Base-by-base conservation (phyloP, 2,329 filamentous ascomycete genomes). In the Colletotrichum sp. region DNA sequence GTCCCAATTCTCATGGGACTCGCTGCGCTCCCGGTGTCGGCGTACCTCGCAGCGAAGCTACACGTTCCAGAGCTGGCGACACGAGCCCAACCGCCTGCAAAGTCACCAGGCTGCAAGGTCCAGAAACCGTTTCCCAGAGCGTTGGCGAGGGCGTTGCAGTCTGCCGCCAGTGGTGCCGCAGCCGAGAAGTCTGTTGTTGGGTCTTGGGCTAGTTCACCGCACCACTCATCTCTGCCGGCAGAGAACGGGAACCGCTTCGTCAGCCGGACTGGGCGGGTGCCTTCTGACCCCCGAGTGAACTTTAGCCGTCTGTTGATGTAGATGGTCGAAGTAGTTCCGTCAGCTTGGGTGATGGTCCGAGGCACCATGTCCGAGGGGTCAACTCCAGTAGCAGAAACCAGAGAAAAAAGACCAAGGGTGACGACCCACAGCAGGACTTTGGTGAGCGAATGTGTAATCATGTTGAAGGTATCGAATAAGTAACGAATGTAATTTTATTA, bases 211-310 rank as follows among this genome's bases (percentile, higher is more conserved):
- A 62, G 29, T 34, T 76, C 75, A 31, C 74, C 70, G 69, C 75
- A 76, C 68, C 63, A 76, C 33, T 76, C 73, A 34, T 71, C 67
- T 27, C 70, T 66, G 51, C 75, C 73, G 57, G 72, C 36, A 18
- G 64, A 72, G 34, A 74, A 74, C 27, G 59, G 24, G 36, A 69
- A 65, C 7, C 72, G 36, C 24, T 74, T 73, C 1, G 36, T 36
- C 13, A 72, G 36, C 3, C 69, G 72, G 24, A 43, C 34, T 18
- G 72, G 72, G 12, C 72, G 55, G 15, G 55, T 24, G 8, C 68
- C 63, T 15, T 72, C 59, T 13, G 43, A 36, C 21, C 47, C 70
- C 6, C 31, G 64, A 9, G 69, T 74, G 51, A 69, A 74, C 13
- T 36, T 29, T 8, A 69, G 58, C 8, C 27, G 58, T 38, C n/a